Base-by-base conservation (phyloP, 768 basidiomycete species). In the Trametes sanguinea region DNA sequence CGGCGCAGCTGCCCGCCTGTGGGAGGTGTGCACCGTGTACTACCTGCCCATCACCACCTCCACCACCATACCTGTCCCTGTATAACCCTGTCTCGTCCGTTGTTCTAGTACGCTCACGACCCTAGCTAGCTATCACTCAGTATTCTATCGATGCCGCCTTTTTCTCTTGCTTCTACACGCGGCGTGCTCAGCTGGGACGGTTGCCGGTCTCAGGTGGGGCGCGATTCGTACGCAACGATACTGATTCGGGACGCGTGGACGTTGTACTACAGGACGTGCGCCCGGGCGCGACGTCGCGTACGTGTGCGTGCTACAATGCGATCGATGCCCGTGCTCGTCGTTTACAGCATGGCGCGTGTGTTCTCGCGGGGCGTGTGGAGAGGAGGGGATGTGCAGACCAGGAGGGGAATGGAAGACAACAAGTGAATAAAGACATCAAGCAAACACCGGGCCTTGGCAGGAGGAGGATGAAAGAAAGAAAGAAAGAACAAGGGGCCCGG, bases 101-200 rank as follows among this genome's bases (percentile, higher is more conserved):
- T 63, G 53, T 57, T 44, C 42, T 64, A 64, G 57, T 64, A 60
- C 57, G 53, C 53, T 45, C 57, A 51, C 57, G 54, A 51, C 39
- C 59, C 35, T 11, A 37, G 35, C 35, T 11, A 11, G 6, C 11
- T 37, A 37, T 11, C 11, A 6, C 11, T 37, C 35, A 6, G 35
- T 56, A 51, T 42, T 60, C 53, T 58, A 42, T 32, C 48, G 51
- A 59, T 44, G 50, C 35, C 62, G 53, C 33, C 33, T 17, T 30
- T 51, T 27, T 13, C 48, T 40, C 37, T 37, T 11, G 4, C n/a
- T 14, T 39, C 13, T 8, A 37, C 35, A 37, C 11, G 6, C 35
- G 35, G 11, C 35, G 35, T 6, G 11, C 35, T 6, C 6, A 37
- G 11, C 22, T 22, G 22, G 22, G 22, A 22, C 22, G 22, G 22